phyloP scores from a whole-genome alignment of 805 yeast species.

The Teunomyces panamensis region DNA sequence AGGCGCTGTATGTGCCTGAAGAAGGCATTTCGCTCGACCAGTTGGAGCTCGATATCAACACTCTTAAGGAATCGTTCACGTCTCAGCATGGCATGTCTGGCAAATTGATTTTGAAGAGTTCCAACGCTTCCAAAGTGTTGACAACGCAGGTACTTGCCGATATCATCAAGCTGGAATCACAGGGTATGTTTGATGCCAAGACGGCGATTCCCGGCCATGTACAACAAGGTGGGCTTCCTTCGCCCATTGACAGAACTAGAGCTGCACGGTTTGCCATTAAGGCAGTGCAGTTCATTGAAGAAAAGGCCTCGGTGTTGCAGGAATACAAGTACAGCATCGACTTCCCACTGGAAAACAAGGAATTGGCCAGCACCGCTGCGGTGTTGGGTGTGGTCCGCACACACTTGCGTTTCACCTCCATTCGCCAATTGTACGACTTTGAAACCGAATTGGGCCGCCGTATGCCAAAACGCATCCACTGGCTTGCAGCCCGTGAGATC shows the following conservation, averaged over 20 bases:
- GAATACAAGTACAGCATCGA: conserved; percentile 24
- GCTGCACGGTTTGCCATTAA: conserved; percentile 89
- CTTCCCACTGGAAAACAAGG: conserved; percentile 31
- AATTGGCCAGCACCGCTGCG: conserved; percentile 36
- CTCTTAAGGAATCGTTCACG: conserved; percentile 64
- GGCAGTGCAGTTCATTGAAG: conserved; percentile 85
- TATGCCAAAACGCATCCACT: conserved; percentile 85
- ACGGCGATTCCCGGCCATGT: conserved; percentile 98
- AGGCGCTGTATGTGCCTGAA: conserved; percentile 89
- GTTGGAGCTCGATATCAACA: conserved; percentile 71
- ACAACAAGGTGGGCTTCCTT: conserved; percentile 95
- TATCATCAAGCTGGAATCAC: conserved; percentile 75
- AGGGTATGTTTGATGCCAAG: conserved; percentile 79
- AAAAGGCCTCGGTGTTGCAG: conserved; percentile 24
- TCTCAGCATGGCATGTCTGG: conserved; percentile 83
- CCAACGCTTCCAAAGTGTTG: conserved; percentile 77
- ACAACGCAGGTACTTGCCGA: conserved; percentile 80
- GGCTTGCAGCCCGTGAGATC: conserved; percentile 72
- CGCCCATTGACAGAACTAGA: conserved; percentile 88
- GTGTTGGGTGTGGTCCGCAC: conserved; percentile 61
- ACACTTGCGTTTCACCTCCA: conserved; percentile 68
- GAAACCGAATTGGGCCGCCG: conserved; percentile 81
- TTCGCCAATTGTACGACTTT: conserved; percentile 75
- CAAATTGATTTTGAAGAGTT: conserved; percentile 79
- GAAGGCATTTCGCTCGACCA: conserved; percentile 65